Evolutionary conservation across 208 protist species (phyloP).

Genomic region (Herpetomonas samuelpessoai): DNA sequence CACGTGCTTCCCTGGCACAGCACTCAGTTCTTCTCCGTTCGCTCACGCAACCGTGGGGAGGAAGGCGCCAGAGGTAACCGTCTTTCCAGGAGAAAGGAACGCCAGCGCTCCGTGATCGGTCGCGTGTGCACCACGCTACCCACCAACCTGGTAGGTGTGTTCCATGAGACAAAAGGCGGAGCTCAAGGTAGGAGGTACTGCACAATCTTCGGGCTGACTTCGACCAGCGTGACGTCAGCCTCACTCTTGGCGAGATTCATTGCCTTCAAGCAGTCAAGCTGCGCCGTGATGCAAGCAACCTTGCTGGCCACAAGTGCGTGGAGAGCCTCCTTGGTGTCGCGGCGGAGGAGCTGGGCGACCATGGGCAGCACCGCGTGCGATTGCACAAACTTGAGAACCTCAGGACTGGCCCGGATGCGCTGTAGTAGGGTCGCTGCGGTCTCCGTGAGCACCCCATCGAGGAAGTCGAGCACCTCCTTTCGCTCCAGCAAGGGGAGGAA

Average conservation of each 20-base stretch:
- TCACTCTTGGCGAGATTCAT: background rate
- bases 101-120: no score
- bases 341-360: constrained; percentile 26
- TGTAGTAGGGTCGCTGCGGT: constrained; percentile 10
- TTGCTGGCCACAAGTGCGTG: constrained; percentile 20
- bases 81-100: no score
- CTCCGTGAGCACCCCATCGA: constrained; percentile 24
- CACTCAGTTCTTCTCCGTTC: no score
- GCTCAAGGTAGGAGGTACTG: constrained; percentile 8
- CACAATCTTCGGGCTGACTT: constrained; percentile 20
- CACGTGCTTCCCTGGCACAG: no score
- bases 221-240: constrained; percentile 8
- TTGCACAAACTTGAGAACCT: constrained; percentile 25
- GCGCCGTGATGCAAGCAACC: constrained; percentile 11
- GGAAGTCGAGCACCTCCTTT: constrained; percentile 21
- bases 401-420: constrained; percentile 11
- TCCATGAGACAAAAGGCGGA: no score
- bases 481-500: constrained; percentile 26
- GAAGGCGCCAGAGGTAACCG: no score
- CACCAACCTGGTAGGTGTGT: no score
- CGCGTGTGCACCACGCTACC: no score
- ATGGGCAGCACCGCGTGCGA: constrained; percentile 23
- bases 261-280: constrained; percentile 6
- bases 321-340: constrained; percentile 17
- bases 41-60: no score